phyloP scores from a whole-genome alignment of 1,284 basidiomycete genomes.

The Phaffia rhodozyma region DNA sequence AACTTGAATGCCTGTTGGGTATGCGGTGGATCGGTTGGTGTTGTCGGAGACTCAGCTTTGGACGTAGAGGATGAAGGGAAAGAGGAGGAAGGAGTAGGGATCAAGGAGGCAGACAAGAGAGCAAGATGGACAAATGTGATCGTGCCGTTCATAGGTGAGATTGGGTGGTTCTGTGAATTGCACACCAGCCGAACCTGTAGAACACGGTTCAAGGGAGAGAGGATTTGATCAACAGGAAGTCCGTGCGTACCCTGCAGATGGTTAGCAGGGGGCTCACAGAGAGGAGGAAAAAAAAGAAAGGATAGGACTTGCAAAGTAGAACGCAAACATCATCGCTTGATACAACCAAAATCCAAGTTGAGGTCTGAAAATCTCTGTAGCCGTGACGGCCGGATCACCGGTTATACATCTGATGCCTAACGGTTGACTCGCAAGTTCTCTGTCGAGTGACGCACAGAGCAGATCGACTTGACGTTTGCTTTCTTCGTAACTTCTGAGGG shows the following conservation, averaged over 20 bases:
- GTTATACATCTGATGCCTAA: constrained; percentile 46
- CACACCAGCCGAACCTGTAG: constrained; percentile 15
- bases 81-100: constrained; percentile 2
- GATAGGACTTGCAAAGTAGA: constrained; percentile 53
- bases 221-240: too few species aligned
- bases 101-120: constrained; percentile 10
- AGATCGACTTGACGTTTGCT: constrained; percentile 73
- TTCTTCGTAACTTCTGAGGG: constrained; percentile 53
- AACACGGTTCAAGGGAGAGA: not conserved
- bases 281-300: not conserved
- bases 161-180: constrained; percentile 17
- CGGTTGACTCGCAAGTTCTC: constrained; percentile 24
- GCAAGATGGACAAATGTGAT: constrained; percentile 16
- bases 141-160: constrained; percentile 11
- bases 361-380: constrained; percentile 50
- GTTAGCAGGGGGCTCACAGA: too few species aligned
- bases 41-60: not conserved
- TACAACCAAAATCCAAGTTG: constrained; percentile 44
- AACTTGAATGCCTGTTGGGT: constrained; percentile 12
- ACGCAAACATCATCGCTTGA: constrained; percentile 46
- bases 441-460: constrained; percentile 48
- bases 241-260: too few species aligned
- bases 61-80: not conserved
- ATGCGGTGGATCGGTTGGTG: not conserved
- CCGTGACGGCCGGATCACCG: constrained; percentile 60